Base-by-base conservation (phyloP, 2,329 filamentous ascomycete genomes). In the Helotiales sp. region DNA sequence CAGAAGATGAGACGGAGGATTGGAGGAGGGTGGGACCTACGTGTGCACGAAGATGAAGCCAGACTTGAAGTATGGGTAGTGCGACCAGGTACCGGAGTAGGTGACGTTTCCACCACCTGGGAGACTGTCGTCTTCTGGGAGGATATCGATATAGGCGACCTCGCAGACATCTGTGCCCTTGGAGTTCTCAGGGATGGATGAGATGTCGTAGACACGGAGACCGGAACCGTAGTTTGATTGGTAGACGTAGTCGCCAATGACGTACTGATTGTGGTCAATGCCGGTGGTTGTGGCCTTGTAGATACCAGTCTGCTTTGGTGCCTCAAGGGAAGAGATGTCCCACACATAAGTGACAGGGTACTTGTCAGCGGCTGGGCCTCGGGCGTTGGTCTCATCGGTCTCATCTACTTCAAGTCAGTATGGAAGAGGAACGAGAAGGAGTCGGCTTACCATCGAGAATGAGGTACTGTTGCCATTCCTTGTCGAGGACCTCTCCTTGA, bases 151-250 rank as follows among this genome's bases (percentile, higher is more conserved):
- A 34, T 43, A 69, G 17, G 76, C 80, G 28, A 81, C 70, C 69
- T 83, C 80, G 69, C 79, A 78, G 26, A 82, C 80, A 0, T 79
- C 80, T 62, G 80, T 79, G 11, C 70, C 69, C 11, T 60, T 71
- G 6, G 62, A 61, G 26, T 71, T 61, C 6, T 78, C 65, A 0
- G 79, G 77, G 52, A 82, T 81, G 15, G 78, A 80, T 37, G 77
- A 76, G 50, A 83, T 61, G 59, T 72, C 69, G 43, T 69, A 63
- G 40, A 72, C 54, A 22, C 70, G 81, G 8, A 85, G 79, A 20
- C 83, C 83, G n/a, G 81, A 78, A 2, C 79, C 82, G 69, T 85
- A 85, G 76, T 85, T 83, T 32, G 81, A 79, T 71, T 85, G 83
- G 74, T 81, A 82, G 3, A 78, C 76, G 28, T 78, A 76, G 2